Percentiles rank a stretch among this genome's conserved stretches.
phyloP scores from a whole-genome alignment of 2,329 filamentous ascomycete species.

The Ophiosphaerella korrae region DNA sequence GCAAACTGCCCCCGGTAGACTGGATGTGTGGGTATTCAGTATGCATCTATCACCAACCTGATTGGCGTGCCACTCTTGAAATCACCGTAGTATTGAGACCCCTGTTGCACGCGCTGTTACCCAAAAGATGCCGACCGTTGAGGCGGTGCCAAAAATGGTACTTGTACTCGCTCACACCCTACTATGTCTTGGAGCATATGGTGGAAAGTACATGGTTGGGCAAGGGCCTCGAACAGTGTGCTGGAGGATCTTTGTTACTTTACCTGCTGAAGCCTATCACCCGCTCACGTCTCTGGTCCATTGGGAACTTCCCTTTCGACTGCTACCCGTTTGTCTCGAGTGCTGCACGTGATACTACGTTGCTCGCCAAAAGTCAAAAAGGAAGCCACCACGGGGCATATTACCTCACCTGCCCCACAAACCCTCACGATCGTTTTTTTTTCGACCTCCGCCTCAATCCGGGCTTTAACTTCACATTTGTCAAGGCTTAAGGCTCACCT shows the following conservation, averaged over 20 bases:
- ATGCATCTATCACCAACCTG: conserved; percentile 16
- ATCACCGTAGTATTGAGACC: conserved; percentile 26
- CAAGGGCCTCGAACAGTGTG: no score
- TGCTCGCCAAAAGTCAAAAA: conserved; percentile 16
- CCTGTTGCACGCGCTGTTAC: conserved; percentile 27
- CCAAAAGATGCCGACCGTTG: conserved; percentile 27
- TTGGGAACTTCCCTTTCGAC: conserved; percentile 1
- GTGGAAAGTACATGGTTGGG: no score
- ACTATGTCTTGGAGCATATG: background rate
- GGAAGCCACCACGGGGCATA: conserved; percentile 5
- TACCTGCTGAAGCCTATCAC: conserved; percentile 5
- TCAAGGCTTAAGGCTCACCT: conserved; percentile 5
- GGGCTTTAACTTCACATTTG: conserved; percentile 1
- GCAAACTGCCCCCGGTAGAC: conserved; percentile 3
- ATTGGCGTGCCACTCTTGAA: conserved; percentile 30
- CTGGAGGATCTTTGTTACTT: no score
- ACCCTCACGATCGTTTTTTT: conserved; percentile 10
- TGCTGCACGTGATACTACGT: conserved; percentile 11
- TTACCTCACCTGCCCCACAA: background rate
- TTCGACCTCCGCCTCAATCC: background rate
- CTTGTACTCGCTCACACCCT: conserved; percentile 31
- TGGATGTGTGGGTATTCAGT: conserved; percentile 7
- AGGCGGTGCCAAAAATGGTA: conserved; percentile 23
- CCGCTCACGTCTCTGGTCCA: background rate
- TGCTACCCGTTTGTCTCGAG: conserved; percentile 1